Base-by-base conservation (phyloP, 371 early-diverging fungal genomes). In the Lichtheimia hyalospora region DNA sequence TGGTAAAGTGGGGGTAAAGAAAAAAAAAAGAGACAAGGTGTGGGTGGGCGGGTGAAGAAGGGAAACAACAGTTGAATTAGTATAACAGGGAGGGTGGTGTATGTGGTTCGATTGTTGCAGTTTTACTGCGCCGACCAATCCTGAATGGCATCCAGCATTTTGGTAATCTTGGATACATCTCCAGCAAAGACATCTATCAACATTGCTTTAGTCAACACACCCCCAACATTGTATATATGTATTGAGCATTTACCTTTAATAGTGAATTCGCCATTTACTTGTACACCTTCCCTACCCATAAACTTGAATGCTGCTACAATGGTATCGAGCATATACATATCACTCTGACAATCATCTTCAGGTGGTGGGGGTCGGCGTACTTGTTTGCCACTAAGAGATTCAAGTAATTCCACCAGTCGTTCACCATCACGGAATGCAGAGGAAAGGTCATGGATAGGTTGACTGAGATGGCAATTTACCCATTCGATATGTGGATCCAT, bases 221-320 rank as follows among this genome's bases (percentile, higher is more conserved):
- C 3, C 12, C 2, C 6, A 15, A 6, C 5, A 16, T n/a, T 18
- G 4, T 18, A 23, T 39, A 20, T 8, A 28, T n/a, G 12, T 14
- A 6, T 24, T 4, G 28, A 6, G 1, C 15, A 10, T 18, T 43
- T 57, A 65, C 65, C 65, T 66, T 66, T 66, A 54, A 66, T 83
- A 0, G 83, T 86, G 55, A 74, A 84, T 5, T 66, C 64, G 0
- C 83, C 83, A 53, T 84, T 82, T 0, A 83, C 77, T 48, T 69
- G 71, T 5, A 86, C 73, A 4, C 84, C 84, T 46, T 83, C 84
- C 16, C 80, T 70, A 6, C 82, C 83, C 84, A 86, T 83, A 52
- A 86, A 86, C 58, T 86, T 84, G 67, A 86, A 84, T 2, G 82
- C 86, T 5, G 86, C 81, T 27, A 83, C 74, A 54, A 86, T 69